Evolutionary conservation across 768 basidiomycete species (phyloP).

Genomic region (Suillus placidus): DNA sequence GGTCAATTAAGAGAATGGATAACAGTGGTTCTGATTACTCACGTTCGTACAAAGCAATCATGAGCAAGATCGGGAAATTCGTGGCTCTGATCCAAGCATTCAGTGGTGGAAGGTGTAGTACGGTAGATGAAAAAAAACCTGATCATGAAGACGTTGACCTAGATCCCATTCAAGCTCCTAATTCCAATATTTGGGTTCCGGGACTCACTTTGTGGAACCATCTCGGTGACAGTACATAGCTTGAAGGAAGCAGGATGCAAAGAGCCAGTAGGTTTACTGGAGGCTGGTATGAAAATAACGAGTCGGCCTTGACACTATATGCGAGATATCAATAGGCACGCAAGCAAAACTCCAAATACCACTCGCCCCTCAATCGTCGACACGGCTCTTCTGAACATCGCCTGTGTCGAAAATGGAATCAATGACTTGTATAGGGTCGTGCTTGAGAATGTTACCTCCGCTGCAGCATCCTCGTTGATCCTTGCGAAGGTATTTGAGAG

Average conservation of each 20-base stretch:
- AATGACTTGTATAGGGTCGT: neutral
- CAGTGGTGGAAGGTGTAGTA: neutral
- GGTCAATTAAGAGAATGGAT: slow-evolving; percentile 6
- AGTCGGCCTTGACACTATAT: slow-evolving; percentile 82
- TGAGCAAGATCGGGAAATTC: slow-evolving; percentile 80
- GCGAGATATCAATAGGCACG: slow-evolving; percentile 15
- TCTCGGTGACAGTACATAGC: slow-evolving; percentile 84
- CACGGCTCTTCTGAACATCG: slow-evolving; percentile 94
- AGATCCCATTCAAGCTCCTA: slow-evolving; percentile 19
- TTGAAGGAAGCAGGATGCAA: slow-evolving; percentile 83
- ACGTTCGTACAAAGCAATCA: slow-evolving; percentile 85
- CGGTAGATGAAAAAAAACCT: slow-evolving; percentile 44
- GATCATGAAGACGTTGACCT: slow-evolving; percentile 90
- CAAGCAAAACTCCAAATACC: slow-evolving; percentile 12
- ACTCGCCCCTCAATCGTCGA: slow-evolving; percentile 89
- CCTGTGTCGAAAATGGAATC: slow-evolving; percentile 45
- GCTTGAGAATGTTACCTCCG: slow-evolving; percentile 59
- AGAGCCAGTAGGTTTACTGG: slow-evolving; percentile 91
- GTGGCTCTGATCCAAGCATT: slow-evolving; percentile 52
- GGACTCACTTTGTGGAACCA: slow-evolving; percentile 93
- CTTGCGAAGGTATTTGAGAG: slow-evolving; percentile 94
- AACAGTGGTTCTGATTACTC: slow-evolving; percentile 10
- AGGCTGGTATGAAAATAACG: slow-evolving; percentile 91
- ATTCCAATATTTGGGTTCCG: slow-evolving; percentile 9
- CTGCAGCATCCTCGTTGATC: slow-evolving; percentile 90